Evolutionary conservation across 768 basidiomycete genomes (phyloP), one percentile per base, ranked within the genome.

Genomic region (Hydnum rufescens): DNA sequence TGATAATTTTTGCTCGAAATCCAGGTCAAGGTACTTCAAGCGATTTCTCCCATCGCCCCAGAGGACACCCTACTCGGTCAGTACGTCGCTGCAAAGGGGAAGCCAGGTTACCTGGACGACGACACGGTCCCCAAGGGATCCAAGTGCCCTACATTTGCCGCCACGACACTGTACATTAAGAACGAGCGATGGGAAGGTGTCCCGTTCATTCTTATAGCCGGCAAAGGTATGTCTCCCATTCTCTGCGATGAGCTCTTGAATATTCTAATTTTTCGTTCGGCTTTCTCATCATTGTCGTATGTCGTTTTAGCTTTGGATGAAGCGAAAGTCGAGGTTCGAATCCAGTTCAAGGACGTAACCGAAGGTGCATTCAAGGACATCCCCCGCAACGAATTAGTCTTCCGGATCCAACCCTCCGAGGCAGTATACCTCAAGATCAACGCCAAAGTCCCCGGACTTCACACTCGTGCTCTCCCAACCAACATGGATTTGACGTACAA

Each of bases 401-500:
- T 97, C 64, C 86, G 93, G 53, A 90, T 97, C 61, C 93, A 96
- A 65, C 93, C 93, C 4, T 79, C 79, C 42, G 93, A 99, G 66
- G 88, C 95, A 16, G 80, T 96, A 53, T 99, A 97, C 70, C 73
- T 99, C 60, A 99, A 99, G 70, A 67, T 96, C 66, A 97, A 97
- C 71, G 74, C 83, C 43, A 99, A 99, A 72, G 78, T 79, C 2
- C 93, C 93, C 50, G 93, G 93, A 19, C 73, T 96, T 55, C 70
- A 80, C 61, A 93, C 88, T 53, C 78, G 86, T 42, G 86, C 87
- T 43, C 76, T 97, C 57, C 89, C 90, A 29, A 86, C 83, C 42
- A 95, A 99, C 68, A 92, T 99, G 85, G 93, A 99, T 69, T 67
- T 97, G 58, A 95, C 93, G 19, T 99, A 97, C 75, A 92, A 93